Evolutionary conservation across 2,329 filamentous ascomycete species (phyloP).

Genomic region (Nemania sp.): DNA sequence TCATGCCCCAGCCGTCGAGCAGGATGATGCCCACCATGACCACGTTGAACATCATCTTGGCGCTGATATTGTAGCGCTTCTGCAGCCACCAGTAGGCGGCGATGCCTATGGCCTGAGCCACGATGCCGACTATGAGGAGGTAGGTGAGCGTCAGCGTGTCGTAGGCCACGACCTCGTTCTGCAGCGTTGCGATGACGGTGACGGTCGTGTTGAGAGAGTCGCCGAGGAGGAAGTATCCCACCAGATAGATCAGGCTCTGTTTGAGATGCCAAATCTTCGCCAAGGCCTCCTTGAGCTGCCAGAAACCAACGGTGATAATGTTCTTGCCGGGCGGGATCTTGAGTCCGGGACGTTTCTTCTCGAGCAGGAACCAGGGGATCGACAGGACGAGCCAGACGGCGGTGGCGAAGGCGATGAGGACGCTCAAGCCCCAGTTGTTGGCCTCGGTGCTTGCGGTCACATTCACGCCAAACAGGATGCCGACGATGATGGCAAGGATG

Average conservation of each 20-base stretch:
- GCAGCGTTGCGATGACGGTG: conserved; percentile 68
- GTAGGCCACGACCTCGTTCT: conserved; percentile 68
- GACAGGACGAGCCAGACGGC: conserved; percentile 67
- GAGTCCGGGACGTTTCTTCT: conserved; percentile 66
- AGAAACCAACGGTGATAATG: conserved; percentile 63
- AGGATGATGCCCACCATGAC: conserved; percentile 66
- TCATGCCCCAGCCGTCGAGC: conserved; percentile 56
- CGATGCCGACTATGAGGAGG: conserved; percentile 68
- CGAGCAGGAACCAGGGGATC: conserved; percentile 68
- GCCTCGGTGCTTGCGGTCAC: conserved; percentile 62
- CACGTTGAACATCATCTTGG: conserved; percentile 71
- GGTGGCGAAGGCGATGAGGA: conserved; percentile 67
- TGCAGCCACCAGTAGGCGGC: conserved; percentile 66
- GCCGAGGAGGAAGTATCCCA: conserved; percentile 70
- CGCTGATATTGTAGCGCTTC: conserved; percentile 60
- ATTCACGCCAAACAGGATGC: conserved; percentile 63
- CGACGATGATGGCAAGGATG: conserved; percentile 67
- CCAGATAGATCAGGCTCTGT: conserved; percentile 68
- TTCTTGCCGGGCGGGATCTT: conserved; percentile 45
- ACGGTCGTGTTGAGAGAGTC: conserved; percentile 73
- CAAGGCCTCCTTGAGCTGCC: conserved; percentile 63
- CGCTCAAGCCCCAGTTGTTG: conserved; percentile 69
- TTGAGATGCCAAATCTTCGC: conserved; percentile 66
- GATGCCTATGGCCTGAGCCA: conserved; percentile 65
- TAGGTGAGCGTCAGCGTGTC: conserved; percentile 69